Base-by-base conservation (phyloP, 1,139 yeast species). In the Candida pseudocylindracea region DNA sequence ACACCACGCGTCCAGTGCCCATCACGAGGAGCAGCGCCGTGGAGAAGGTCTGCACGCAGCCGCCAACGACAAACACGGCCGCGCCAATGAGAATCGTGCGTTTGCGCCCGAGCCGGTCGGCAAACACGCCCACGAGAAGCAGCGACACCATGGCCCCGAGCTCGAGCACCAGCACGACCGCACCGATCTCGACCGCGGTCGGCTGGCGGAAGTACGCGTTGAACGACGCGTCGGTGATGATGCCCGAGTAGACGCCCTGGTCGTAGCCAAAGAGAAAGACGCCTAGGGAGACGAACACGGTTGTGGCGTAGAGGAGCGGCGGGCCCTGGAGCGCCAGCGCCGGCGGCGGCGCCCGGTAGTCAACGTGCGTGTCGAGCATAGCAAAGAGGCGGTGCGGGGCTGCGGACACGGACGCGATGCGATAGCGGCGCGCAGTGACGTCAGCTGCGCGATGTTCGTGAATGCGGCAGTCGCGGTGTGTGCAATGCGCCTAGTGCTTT, bases 261-360 rank as follows among this genome's bases (percentile, higher is more conserved):
- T 31, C 32, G 27, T 31, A 31, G 26, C 32, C 32, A 9, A 31
- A 81, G 27, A 81, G 57, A 36, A 81, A 73, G 10, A 81, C 93
- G 34, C 92, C 91, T 7, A 79, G 56, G 27, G 85, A 72, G 13
- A 80, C 92, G 50, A 80, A 80, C 9, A 75, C 70, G 2, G 85
- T 69, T 2, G 92, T 79, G 52, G 79, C 75, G 48, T 79, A 80
- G 10, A 72, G 63, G 33, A 72, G 48, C 27, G 48, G 40, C 28
- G 44, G 55, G 8, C 67, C 67, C 39, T 60, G 60, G 43, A 60
- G 57, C 28, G 35, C 38, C 8, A 55, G 43, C 30, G 45, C 45
- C 8, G 44, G 39, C 1, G 64, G 58, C 38, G 59, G 59, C 12
- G 41, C 38, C 35, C 50, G 49, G 24, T 53, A 60, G 39, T 60